phyloP scores from a whole-genome alignment of 164 flowering plant species.

The Piper longum region DNA sequence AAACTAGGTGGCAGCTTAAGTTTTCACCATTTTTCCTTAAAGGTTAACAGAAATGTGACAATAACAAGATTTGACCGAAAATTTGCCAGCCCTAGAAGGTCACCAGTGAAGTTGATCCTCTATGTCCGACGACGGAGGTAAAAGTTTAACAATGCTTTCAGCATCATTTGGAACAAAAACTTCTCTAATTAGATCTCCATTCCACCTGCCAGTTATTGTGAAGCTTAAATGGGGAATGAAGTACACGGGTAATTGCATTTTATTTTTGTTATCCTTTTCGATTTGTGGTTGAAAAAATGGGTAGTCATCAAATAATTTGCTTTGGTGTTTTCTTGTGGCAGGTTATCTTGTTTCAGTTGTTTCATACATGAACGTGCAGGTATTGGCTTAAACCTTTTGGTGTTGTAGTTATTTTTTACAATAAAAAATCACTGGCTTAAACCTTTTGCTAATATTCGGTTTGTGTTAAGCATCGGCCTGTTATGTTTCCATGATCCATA shows the following conservation, averaged over 20 bases:
- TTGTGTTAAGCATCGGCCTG: background rate
- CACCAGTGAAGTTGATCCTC: too few species aligned
- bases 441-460: background rate
- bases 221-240: constrained; percentile 99
- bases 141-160: too few species aligned
- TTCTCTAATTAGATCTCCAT: too few species aligned
- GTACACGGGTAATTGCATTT: constrained; percentile 47
- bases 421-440: too few species aligned
- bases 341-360: constrained; percentile 88
- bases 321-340: constrained; percentile 12
- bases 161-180: too few species aligned
- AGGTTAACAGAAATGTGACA: too few species aligned
- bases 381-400: constrained; percentile 3
- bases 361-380: constrained; percentile 64
- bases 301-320: too few species aligned
- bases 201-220: constrained; percentile 78
- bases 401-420: background rate
- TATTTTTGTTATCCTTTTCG: background rate
- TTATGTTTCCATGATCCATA: background rate
- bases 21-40: too few species aligned
- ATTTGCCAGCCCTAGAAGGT: too few species aligned
- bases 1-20: too few species aligned
- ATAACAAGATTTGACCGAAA: too few species aligned
- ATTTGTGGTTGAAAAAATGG: background rate
- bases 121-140: too few species aligned